Conservation (phyloP, 2,329 filamentous ascomycete species). For the Elsinoe ampelina region DNA sequence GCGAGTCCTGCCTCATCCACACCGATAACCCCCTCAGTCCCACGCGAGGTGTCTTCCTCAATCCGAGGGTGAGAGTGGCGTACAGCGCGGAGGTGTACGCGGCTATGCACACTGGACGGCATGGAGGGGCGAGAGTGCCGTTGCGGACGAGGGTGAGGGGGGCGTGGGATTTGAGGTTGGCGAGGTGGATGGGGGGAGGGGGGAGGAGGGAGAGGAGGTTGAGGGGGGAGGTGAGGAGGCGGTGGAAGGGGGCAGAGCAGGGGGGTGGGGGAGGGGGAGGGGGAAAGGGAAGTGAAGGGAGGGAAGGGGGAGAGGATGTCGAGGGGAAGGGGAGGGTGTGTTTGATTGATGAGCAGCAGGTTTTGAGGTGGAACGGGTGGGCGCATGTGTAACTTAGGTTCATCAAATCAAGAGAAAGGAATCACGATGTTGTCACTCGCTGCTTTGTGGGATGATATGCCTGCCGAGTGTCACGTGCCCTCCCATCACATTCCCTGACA, state of each 20-base stretch:
- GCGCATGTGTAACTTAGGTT: slow-evolving; percentile 20
- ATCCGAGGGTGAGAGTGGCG: slow-evolving; percentile 59
- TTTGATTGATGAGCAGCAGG: slow-evolving; percentile 24
- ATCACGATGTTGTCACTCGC: no score
- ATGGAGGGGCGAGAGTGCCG: slow-evolving; percentile 39
- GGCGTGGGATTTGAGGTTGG: slow-evolving; percentile 50
- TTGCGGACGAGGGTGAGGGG: slow-evolving; percentile 42
- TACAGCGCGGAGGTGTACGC: slow-evolving; percentile 44
- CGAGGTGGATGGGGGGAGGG: slow-evolving; percentile 35
- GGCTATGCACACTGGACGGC: slow-evolving; percentile 5
- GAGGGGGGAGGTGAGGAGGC: slow-evolving; percentile 17
- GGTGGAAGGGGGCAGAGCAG: not conserved
- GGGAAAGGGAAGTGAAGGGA: not conserved
- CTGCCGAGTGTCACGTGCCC: not conserved
- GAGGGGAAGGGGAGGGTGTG: slow-evolving; percentile 21
- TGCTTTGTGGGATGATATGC: no score
- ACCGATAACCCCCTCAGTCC: slow-evolving; percentile 54
- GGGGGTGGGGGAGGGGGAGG: slow-evolving; percentile 27
- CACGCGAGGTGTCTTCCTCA: slow-evolving; percentile 53
- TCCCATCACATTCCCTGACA: no score
- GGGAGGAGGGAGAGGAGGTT: slow-evolving; percentile 24
- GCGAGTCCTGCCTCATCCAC: slow-evolving; percentile 70
- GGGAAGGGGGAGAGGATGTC: not conserved
- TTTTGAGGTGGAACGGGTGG: slow-evolving; percentile 23
- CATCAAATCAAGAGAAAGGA: not conserved